These are phyloP conservation scores for Myrmaecium sp. DNA, from an alignment of 2,329 filamentous ascomycete genomes.

Conservation along the genomic window DNA sequence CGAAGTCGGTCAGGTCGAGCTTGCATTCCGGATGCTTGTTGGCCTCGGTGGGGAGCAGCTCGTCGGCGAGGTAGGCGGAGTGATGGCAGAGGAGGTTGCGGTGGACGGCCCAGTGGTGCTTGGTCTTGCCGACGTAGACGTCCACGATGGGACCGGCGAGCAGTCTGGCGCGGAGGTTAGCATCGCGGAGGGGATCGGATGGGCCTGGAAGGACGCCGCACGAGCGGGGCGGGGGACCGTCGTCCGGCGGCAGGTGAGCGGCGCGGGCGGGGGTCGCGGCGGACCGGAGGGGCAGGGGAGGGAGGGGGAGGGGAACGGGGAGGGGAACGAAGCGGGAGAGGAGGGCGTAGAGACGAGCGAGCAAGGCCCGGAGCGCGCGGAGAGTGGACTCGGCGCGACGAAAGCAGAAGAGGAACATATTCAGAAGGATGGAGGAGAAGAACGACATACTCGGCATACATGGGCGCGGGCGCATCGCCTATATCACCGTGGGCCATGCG, in stretches of 20 bases:
- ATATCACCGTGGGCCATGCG: constrained; percentile 31
- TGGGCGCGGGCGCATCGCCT: constrained; percentile 27
- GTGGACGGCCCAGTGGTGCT: constrained; percentile 34
- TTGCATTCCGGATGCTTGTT: constrained; percentile 18
- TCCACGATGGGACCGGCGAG: constrained; percentile 35
- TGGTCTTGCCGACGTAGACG: constrained; percentile 30
- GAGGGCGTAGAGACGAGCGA: too few relatives aligned
- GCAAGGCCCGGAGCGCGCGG: too few relatives aligned
- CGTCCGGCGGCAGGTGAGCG: constrained; percentile 6
- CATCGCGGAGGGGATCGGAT: constrained; percentile 22
- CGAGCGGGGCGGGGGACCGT: constrained; percentile 5
- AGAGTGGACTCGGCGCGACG: too few relatives aligned
- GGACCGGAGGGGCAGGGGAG: not conserved
- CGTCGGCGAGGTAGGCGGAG: constrained; percentile 26
- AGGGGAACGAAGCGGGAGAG: constrained; percentile 3
- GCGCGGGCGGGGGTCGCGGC: not conserved
- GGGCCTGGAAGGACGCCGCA: too few relatives aligned
- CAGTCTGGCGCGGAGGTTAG: constrained; percentile 33
- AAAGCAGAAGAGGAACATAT: constrained; percentile 7
- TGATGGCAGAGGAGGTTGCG: constrained; percentile 36
- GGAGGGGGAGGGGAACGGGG: constrained; percentile 2
- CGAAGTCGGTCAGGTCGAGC: constrained; percentile 32
- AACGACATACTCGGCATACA: constrained; percentile 35
- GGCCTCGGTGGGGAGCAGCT: constrained; percentile 19
- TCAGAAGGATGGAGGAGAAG: constrained; percentile 4